These are phyloP conservation scores for Fusarium tanahbumbuense DNA, from an alignment of 2,329 filamentous ascomycete genomes.

Conservation along the genomic window DNA sequence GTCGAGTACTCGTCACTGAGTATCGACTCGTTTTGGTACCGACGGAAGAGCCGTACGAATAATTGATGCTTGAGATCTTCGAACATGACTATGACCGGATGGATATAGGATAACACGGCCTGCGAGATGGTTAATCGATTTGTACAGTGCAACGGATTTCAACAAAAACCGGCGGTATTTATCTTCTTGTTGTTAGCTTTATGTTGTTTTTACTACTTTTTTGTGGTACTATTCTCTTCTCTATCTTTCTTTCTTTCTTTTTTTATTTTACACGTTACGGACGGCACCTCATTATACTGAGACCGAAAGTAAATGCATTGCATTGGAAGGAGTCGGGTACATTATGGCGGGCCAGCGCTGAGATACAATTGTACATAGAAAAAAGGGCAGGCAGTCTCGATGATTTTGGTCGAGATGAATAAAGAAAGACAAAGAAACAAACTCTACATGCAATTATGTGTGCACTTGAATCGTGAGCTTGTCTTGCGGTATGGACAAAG, in stretches of 20 bases:
- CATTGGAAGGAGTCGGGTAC: conserved; percentile 47
- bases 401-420: conserved; percentile 21
- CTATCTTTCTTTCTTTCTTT: conserved; percentile 4
- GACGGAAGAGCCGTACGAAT: not conserved
- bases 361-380: conserved; percentile 46
- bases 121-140: conserved; percentile 15
- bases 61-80: not conserved
- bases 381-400: conserved; percentile 42
- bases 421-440: conserved; percentile 30
- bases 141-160: conserved; percentile 21
- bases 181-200: conserved; percentile 17
- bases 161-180: conserved; percentile 38
- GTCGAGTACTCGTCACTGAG: not conserved
- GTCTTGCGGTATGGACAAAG: not conserved
- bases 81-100: conserved; percentile 25
- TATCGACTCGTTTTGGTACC: not conserved
- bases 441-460: not conserved
- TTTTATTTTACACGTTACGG: conserved; percentile 20
- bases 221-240: not conserved
- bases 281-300: conserved; percentile 31
- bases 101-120: conserved; percentile 26
- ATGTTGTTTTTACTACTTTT: conserved; percentile 16
- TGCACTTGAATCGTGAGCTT: not conserved
- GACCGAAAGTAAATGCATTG: conserved; percentile 45
- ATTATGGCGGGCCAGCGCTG: conserved; percentile 43